Conservation (phyloP, 2,329 filamentous ascomycete species). For the Botrytis paeoniae region DNA sequence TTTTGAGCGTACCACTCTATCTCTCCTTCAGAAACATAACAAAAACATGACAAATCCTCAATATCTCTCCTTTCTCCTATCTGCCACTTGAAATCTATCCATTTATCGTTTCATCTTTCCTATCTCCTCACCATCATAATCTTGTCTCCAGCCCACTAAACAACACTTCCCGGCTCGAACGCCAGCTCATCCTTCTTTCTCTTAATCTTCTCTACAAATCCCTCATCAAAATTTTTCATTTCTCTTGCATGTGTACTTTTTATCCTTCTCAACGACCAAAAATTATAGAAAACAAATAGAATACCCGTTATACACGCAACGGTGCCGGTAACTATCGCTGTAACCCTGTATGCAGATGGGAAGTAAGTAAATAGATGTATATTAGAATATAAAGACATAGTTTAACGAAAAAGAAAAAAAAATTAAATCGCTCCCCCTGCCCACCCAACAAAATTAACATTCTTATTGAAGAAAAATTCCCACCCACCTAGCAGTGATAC, state of each 20-base stretch:
- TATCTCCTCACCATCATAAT: not conserved
- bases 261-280: not conserved
- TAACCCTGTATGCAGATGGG: not conserved
- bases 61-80: not conserved
- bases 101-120: not conserved
- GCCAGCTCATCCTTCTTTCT: not conserved
- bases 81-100: not conserved
- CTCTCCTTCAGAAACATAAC: not conserved
- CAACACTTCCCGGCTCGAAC: not conserved
- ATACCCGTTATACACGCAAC: not conserved
- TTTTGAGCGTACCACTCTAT: not conserved
- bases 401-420: not conserved
- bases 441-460: not conserved
- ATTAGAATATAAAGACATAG: not conserved
- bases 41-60: not conserved
- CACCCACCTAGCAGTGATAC: not conserved
- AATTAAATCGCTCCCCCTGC: not conserved
- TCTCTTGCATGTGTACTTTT: not conserved
- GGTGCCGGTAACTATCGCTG: not conserved
- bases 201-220: not conserved
- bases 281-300: not conserved
- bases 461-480: not conserved
- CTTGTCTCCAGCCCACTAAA: not conserved
- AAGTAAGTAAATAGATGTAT: not conserved
- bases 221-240: not conserved